Percentiles rank a stretch among this genome's conserved stretches.
Conservation (phyloP, 1,284 basidiomycete species). For the Cutaneotrichosporon cyanovorans region DNA sequence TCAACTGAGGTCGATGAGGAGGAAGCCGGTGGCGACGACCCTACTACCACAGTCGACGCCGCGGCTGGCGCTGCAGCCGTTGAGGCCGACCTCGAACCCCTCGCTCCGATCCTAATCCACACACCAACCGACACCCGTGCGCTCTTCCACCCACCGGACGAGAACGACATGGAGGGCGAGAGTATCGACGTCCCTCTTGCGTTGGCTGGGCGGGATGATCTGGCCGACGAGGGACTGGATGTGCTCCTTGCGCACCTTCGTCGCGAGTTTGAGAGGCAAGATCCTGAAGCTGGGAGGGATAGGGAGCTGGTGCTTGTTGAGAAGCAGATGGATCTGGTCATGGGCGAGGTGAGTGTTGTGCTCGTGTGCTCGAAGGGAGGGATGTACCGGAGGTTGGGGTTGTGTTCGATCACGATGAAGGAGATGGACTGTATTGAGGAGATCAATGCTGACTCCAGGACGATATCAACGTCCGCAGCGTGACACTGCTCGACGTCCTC, state of each 20-base stretch:
- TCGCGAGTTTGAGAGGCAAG: constrained; percentile 18
- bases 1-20: no score
- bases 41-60: neutral
- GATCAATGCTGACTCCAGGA: constrained; percentile 21
- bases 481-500: constrained; percentile 36
- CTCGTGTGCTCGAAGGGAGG: no score
- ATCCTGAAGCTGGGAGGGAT: constrained; percentile 15
- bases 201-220: constrained; percentile 25
- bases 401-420: no score
- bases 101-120: constrained; percentile 23
- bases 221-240: constrained; percentile 26
- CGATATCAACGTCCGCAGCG: constrained; percentile 30
- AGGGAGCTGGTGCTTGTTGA: constrained; percentile 31
- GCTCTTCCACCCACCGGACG: constrained; percentile 24
- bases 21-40: neutral
- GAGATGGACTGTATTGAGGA: neutral
- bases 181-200: constrained; percentile 18
- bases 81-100: constrained; percentile 6
- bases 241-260: constrained; percentile 26
- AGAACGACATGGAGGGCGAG: constrained; percentile 5
- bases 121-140: constrained; percentile 22
- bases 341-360: constrained; percentile 66
- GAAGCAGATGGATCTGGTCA: constrained; percentile 51
- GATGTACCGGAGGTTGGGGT: no score
- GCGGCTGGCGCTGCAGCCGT: no score